Evolutionary conservation across 2,329 filamentous ascomycete genomes (phyloP), one percentile per base, ranked within the genome.

Genomic region (Penicillium digitatum): DNA sequence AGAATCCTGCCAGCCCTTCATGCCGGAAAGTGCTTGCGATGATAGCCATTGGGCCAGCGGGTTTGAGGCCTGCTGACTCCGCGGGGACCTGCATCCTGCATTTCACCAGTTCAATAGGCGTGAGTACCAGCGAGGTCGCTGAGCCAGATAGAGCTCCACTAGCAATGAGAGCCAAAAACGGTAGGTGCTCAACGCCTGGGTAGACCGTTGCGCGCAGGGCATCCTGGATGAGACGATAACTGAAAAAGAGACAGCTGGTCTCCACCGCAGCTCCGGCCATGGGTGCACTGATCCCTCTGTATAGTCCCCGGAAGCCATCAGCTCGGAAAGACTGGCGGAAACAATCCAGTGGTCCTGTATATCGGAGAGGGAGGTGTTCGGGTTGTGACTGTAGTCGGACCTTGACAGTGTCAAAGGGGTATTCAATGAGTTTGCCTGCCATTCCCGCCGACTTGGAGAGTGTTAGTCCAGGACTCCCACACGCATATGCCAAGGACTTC

Each of bases 381-480:
- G 91, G 89, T 73, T 97, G 93, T n/a, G 93, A 94, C 73, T 99
- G 94, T 11, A 99, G 83, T 38, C 94, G 89, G 57, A 99, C 94
- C 77, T 99, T 99, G 73, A 99, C 87, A 0, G 94, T 99, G 76
- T 99, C 94, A 76, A 99, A 99, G 24, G 94, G 94, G 72, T 96
- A 99, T 73, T 99, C 94, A 69, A 99, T 93, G 72, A 93, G 90
- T 78, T 97, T 99, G 59, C 93, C 93, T 34, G 90, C 86, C 56
- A 95, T 84, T 57, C 94, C 94, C 52, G 93, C 92, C 56, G 83
- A 34, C 74, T 88, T 51, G 35, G 6, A 48, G 18, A 16, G 18
- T 24, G 42, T 59, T 32, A 56, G 49, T 42, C 27, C 35, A 32
- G 3, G 20, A 32, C 42, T 20, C 31, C 34, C 22, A 34, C 37